These are phyloP conservation scores for Colletotrichum tamarilloi DNA, from an alignment of 2,329 filamentous ascomycete genomes.

Conservation along the genomic window DNA sequence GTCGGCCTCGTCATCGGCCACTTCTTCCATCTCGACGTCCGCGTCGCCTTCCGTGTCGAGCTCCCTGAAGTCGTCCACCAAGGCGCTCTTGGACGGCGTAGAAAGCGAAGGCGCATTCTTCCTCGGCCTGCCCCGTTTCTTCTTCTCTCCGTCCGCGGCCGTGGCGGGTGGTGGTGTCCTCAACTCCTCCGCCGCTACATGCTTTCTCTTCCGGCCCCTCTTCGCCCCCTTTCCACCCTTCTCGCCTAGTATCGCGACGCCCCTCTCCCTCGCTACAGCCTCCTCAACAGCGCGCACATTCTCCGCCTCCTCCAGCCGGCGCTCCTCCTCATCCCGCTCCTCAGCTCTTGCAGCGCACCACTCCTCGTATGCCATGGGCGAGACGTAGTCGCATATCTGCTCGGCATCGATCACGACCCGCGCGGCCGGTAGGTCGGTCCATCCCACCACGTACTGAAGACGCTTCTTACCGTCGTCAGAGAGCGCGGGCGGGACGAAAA, in stretches of 20 bases:
- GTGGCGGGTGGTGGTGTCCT: neutral
- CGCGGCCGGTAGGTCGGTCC: slow-evolving; percentile 63
- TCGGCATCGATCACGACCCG: slow-evolving; percentile 58
- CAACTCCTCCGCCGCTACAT: neutral
- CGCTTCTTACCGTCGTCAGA: slow-evolving; percentile 53
- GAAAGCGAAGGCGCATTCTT: slow-evolving; percentile 45
- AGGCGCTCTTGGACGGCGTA: slow-evolving; percentile 47
- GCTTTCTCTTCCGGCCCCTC: neutral
- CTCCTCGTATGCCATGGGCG: slow-evolving; percentile 64
- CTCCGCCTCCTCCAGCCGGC: slow-evolving; percentile 41
- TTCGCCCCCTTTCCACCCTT: neutral
- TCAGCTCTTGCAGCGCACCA: slow-evolving; percentile 63
- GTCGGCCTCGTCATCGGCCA: slow-evolving; percentile 42
- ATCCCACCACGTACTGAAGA: slow-evolving; percentile 66
- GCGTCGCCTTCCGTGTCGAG: slow-evolving; percentile 38
- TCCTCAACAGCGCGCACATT: slow-evolving; percentile 24
- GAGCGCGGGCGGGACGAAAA: slow-evolving; percentile 54
- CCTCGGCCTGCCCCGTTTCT: slow-evolving; percentile 38
- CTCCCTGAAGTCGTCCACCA: slow-evolving; percentile 42
- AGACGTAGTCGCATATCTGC: slow-evolving; percentile 68
- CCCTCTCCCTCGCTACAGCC: slow-evolving; percentile 11
- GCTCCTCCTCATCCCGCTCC: slow-evolving; percentile 53
- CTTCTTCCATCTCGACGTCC: slow-evolving; percentile 39
- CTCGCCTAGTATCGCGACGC: neutral
- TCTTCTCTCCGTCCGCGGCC: slow-evolving; percentile 39